Base-by-base conservation (phyloP, 2,329 filamentous ascomycete genomes). In the Arthroderma uncinatum region DNA sequence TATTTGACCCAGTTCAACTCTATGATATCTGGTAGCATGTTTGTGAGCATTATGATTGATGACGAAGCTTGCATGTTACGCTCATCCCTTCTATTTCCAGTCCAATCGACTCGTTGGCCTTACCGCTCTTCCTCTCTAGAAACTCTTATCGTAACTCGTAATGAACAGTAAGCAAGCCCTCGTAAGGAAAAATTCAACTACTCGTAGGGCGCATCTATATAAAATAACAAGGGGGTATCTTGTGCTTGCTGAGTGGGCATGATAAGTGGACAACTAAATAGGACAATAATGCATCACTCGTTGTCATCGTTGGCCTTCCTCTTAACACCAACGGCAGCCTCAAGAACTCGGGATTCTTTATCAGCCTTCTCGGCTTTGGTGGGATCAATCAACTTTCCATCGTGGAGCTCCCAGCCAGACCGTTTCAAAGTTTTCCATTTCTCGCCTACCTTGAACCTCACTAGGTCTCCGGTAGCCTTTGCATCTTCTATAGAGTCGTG, bases 401-500 rank as follows among this genome's bases (percentile, higher is more conserved):
- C 73, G 14, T 76, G 71, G 21, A 87, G 66, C 36, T 63, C 75
- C 86, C 88, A 95, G 0, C 89, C 89, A 21, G 79, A 73, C 40
- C 73, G 71, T 69, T 82, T 79, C 77, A 93, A 75, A 33, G 73
- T 71, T 60, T 78, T 81, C 88, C 89, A 95, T 60, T 82, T 79
- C 56, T 85, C 78, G 55, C 76, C 79, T 4, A 94, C 78, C 69
- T 84, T 87, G 53, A 83, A 78, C 50, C 86, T 77, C 0, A 95
- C 87, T 54, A 98, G 71, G 59, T 97, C 90, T 0, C 92, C 93
- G 0, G 94, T 92, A 0, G 91, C 88, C 50, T 85, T 80, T 0
- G 93, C 89, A 67, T 98, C 93, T 70, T 98, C 93, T 25, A 85
- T 86, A 25, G 89, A 95, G 73, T 98, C 93, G 70, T 98, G 93